Evolutionary conservation across 305 asterid species (phyloP), one percentile per base, ranked within the genome.

Genomic region (Withania somnifera): DNA sequence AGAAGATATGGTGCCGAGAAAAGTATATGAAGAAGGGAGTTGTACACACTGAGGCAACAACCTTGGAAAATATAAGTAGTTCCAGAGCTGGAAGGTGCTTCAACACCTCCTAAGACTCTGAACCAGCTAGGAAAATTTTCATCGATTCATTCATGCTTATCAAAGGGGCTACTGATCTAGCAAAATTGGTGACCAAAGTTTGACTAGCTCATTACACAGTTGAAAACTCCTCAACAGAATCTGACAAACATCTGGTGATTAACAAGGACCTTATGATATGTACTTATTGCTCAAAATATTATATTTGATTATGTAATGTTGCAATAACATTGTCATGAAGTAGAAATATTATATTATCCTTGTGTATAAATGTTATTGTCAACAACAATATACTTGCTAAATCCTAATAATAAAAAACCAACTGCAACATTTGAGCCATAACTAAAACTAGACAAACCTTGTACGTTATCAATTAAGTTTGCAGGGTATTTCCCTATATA

Each of bases 51-150:
- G 58, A 53, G 17, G 57, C 24, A n/a, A 24, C 58, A 53, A 54
- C 60, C 22, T 54, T n/a, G 19, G n/a, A n/a, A n/a, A n/a, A n/a
- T n/a, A n/a, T n/a, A n/a, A n/a, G n/a, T 89, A 20, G 84, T 93
- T 68, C 94, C 95, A 19, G 88, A 91, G n/a, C n/a, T n/a, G n/a
- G n/a, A n/a, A n/a, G n/a, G n/a, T n/a, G n/a, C n/a, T n/a, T n/a
- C n/a, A n/a, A n/a, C n/a, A n/a, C n/a, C n/a, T n/a, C n/a, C n/a
- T n/a, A n/a, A n/a, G n/a, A n/a, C n/a, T 79, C 93, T 96, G 78
- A 85, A 86, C 56, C 87, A 83, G 75, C 83, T 93, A 0, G 89
- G 90, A 17, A 86, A 90, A 92, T 91, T 80, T 61, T 93, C 28
- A 81, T 54, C 19, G 77, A 78, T 7, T 91, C 93, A 75, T 88